Evolutionary conservation across 176 grass and related monocot genomes (phyloP).

Genomic region (Cenchrus americanus): DNA sequence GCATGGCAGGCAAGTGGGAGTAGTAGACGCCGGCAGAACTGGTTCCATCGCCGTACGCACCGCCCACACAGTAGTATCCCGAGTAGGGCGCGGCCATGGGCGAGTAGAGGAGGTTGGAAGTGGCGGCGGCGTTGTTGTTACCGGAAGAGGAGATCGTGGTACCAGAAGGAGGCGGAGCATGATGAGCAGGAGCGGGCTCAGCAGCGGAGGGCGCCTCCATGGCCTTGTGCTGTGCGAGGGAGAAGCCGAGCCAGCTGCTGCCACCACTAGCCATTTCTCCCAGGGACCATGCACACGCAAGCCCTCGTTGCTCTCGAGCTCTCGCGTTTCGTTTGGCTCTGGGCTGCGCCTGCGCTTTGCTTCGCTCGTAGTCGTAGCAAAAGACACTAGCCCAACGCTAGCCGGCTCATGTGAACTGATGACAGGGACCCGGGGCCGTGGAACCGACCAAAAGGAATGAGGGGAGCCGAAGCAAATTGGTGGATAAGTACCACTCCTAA

Average conservation of each 20-base stretch:
- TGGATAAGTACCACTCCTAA: conserved; percentile 39
- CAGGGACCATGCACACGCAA: conserved; percentile 30
- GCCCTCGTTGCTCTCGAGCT: conserved; percentile 14
- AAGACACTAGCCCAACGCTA: not conserved
- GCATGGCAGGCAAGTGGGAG: conserved; percentile 64
- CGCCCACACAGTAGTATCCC: conserved; percentile 65
- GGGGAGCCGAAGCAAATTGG: conserved; percentile 16
- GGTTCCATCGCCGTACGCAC: conserved; percentile 61
- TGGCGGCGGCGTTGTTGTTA: conserved; percentile 21
- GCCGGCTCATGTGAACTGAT: not conserved
- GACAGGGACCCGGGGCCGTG: conserved; percentile 29
- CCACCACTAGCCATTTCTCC: conserved; percentile 58
- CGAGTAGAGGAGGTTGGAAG: conserved; percentile 74
- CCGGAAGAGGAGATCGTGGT: conserved; percentile 37
- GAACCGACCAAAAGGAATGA: conserved; percentile 44
- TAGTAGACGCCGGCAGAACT: conserved; percentile 65
- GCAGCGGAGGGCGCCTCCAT: conserved; percentile 57
- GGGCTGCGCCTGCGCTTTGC: not conserved
- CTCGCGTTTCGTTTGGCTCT: not conserved
- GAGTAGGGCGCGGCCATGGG: conserved; percentile 42
- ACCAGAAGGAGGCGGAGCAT: conserved; percentile 22
- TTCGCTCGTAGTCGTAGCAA: not conserved
- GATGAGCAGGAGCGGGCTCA: conserved; percentile 37
- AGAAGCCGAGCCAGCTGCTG: conserved; percentile 89
- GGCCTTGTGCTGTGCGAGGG: conserved; percentile 70